These are phyloP conservation scores for Saccharomycopsis hybrid DNA, from an alignment of 1,139 yeast genomes.

Conservation along the genomic window DNA sequence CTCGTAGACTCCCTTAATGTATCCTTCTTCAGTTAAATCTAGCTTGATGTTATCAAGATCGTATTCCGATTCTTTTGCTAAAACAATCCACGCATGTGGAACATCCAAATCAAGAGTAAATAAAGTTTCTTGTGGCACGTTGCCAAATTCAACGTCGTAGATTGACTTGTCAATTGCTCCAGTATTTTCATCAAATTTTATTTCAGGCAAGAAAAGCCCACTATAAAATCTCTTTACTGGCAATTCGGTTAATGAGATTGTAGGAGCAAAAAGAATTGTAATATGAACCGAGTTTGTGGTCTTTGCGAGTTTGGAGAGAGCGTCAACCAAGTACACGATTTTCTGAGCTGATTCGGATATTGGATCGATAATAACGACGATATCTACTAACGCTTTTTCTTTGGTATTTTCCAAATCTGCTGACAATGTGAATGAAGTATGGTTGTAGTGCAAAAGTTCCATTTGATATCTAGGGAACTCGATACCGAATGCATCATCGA, in stretches of 20 bases:
- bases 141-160: constrained; percentile 29
- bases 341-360: constrained; percentile 62
- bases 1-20: constrained; percentile 39
- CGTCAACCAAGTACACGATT: constrained; percentile 43
- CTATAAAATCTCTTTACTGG: constrained; percentile 57
- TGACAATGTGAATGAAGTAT: constrained; percentile 7
- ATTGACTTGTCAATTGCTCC: constrained; percentile 30
- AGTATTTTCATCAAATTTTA: constrained; percentile 34
- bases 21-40: constrained; percentile 29
- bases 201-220: constrained; percentile 36
- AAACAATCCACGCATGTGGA: constrained; percentile 63
- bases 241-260: constrained; percentile 30
- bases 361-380: constrained; percentile 67
- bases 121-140: constrained; percentile 42
- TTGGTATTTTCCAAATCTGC: constrained; percentile 3
- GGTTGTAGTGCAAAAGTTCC: constrained; percentile 21
- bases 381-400: constrained; percentile 33
- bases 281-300: constrained; percentile 41
- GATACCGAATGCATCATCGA: constrained; percentile 26
- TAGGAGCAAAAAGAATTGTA: constrained; percentile 57
- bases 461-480: constrained; percentile 32
- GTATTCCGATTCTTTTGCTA: constrained; percentile 40
- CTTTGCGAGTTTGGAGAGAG: constrained; percentile 35
- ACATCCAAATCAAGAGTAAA: constrained; percentile 55
- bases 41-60: constrained; percentile 60